Percentiles rank a stretch among this genome's conserved stretches.
Conservation (phyloP, 495 filamentous ascomycete species). For the Neurospora discreta region DNA sequence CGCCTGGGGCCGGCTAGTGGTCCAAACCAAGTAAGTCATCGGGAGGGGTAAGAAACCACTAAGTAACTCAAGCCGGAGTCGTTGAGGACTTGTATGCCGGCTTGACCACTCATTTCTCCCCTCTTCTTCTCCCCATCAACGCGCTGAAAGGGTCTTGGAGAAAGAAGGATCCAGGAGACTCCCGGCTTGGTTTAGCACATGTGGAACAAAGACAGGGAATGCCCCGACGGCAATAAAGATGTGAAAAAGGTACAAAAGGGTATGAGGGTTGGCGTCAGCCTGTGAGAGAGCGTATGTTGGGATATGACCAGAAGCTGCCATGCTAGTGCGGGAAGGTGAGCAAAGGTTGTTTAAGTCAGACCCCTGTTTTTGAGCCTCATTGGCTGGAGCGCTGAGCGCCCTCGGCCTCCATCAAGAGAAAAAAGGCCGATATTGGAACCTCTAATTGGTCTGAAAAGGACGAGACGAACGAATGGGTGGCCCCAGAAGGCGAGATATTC, state of each 20-base stretch:
- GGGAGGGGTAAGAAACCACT: conserved; percentile 2
- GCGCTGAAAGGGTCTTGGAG: conserved; percentile 5
- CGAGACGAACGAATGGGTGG: conserved; percentile 12
- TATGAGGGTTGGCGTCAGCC: conserved; percentile 11
- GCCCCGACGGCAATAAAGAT: conserved; percentile 14
- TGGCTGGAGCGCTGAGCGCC: conserved; percentile 20
- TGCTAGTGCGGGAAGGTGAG: conserved; percentile 26
- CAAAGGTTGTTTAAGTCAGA: conserved; percentile 22
- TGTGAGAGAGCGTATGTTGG: conserved; percentile 15
- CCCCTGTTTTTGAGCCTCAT: conserved; percentile 27
- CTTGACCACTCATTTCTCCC: background rate
- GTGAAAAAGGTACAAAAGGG: conserved; percentile 10
- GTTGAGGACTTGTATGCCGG: background rate
- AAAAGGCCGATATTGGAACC: conserved; percentile 9
- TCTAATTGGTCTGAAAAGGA: conserved; percentile 16
- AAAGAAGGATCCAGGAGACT: conserved; percentile 7
- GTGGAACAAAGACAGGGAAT: conserved; percentile 2
- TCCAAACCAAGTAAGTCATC: conserved; percentile 10
- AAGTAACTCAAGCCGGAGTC: conserved; percentile 1
- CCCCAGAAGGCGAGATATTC: conserved; percentile 5
- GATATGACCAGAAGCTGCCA: conserved; percentile 12
- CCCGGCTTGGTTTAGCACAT: conserved; percentile 6
- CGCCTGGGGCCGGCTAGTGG: conserved; percentile 5
- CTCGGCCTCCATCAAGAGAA: conserved; percentile 19
- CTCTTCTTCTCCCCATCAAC: conserved; percentile 1